Conservation (phyloP, 2,329 filamentous ascomycete species). For the Diaporthe amygdali region DNA sequence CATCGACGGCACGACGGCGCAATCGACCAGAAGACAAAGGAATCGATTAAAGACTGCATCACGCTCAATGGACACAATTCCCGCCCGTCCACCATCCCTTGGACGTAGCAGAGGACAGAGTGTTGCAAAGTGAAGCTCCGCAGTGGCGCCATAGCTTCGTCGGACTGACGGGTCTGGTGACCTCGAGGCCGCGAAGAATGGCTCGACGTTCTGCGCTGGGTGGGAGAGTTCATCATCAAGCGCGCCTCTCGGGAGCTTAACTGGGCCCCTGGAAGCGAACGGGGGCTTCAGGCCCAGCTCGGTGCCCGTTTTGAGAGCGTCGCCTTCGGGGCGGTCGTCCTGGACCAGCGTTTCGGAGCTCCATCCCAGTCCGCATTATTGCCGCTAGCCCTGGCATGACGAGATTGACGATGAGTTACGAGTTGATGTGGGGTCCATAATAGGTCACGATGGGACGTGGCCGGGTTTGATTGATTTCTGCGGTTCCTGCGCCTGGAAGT, state of each 20-base stretch:
- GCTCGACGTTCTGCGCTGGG: background rate
- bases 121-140: conserved; percentile 3
- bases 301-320: conserved; percentile 7
- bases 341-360: conserved; percentile 12
- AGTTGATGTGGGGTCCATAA: conserved; percentile 18
- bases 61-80: background rate
- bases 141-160: background rate
- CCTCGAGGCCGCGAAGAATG: conserved; percentile 2
- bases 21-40: background rate
- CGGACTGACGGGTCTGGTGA: background rate
- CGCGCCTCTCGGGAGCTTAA: conserved; percentile 22
- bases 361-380: conserved; percentile 15
- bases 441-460: conserved; percentile 23
- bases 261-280: background rate
- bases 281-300: background rate
- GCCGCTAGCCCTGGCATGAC: conserved; percentile 12
- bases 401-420: conserved; percentile 20
- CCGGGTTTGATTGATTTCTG: conserved; percentile 23
- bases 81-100: background rate
- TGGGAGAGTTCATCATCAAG: conserved; percentile 9
- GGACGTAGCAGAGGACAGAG: conserved; percentile 1
- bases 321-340: background rate
- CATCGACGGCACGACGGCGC: conserved; percentile 1
- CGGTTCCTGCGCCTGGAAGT: conserved; percentile 22
- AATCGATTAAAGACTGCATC: background rate